Evolutionary conservation across 1,284 basidiomycete genomes (phyloP).

Genomic region (Sporisorium sorghi): DNA sequence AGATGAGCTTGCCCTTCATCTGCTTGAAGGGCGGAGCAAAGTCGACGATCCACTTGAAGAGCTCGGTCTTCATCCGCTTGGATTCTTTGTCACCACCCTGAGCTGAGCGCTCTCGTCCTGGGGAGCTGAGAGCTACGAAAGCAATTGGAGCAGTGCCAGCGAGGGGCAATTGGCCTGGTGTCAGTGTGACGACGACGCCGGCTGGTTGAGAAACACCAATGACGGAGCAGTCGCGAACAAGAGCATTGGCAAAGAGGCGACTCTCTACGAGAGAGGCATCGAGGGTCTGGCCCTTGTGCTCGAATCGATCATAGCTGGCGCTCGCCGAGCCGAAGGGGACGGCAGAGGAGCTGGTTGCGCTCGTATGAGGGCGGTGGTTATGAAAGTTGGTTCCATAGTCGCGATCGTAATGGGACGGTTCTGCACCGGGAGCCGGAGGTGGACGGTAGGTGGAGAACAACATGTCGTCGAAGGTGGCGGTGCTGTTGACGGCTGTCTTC

Average conservation of each 20-base stretch:
- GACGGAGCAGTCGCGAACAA: constrained; percentile 47
- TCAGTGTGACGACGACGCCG: constrained; percentile 17
- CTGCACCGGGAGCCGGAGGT: constrained; percentile 3
- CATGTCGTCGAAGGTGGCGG: constrained; percentile 9
- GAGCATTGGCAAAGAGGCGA: constrained; percentile 21
- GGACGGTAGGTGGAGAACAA: constrained; percentile 31
- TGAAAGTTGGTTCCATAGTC: constrained; percentile 10
- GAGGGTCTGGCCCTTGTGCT: constrained; percentile 21
- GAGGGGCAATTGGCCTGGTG: neutral
- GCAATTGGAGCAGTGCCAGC: constrained; percentile 19
- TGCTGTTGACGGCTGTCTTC: neutral
- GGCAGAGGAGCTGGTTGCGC: neutral
- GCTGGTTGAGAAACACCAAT: constrained; percentile 29
- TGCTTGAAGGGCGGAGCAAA: constrained; percentile 34
- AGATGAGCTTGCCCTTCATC: constrained; percentile 43
- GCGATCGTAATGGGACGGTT: constrained; percentile 9
- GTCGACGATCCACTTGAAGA: constrained; percentile 36
- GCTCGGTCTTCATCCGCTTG: constrained; percentile 45
- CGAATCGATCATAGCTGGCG: constrained; percentile 26
- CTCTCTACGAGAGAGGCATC: constrained; percentile 25
- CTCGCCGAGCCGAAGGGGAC: constrained; percentile 8
- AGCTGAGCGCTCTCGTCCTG: constrained; percentile 31
- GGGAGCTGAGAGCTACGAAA: constrained; percentile 37
- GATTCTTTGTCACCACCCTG: constrained; percentile 49
- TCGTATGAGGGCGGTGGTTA: neutral